Evolutionary conservation across 2,329 filamentous ascomycete species (phyloP).

Genomic region (Nemania diffusa): DNA sequence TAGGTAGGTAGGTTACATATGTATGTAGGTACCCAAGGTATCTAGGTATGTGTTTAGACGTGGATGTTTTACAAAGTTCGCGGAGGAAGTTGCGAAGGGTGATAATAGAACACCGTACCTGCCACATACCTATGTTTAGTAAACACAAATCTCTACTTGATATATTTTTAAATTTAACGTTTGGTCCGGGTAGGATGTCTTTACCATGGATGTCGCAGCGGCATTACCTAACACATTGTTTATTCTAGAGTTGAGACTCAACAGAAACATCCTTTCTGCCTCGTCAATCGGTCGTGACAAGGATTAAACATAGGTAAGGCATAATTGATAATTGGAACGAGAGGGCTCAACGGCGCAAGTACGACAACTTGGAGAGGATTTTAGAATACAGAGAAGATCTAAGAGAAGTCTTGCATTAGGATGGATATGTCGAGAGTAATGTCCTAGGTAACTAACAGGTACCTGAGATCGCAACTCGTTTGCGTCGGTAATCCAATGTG

Average conservation of each 20-base stretch:
- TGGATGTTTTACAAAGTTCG: background rate
- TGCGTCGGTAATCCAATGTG: background rate
- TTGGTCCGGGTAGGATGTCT: background rate
- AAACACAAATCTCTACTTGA: background rate
- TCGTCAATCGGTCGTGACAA: background rate
- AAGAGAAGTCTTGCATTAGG: background rate
- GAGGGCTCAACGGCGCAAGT: conserved; percentile 1
- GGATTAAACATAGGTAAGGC: conserved; percentile 7
- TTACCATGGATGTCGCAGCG: conserved; percentile 13
- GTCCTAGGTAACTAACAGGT: background rate
- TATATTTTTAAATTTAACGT: background rate
- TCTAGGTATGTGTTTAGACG: background rate
- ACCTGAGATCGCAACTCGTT: background rate
- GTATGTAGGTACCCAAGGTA: background rate
- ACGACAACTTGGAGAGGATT: background rate
- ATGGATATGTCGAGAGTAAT: background rate
- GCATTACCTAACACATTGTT: conserved; percentile 1
- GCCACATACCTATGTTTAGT: background rate
- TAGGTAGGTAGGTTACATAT: background rate
- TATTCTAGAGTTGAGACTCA: conserved; percentile 5
- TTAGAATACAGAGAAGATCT: background rate
- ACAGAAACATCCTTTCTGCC: conserved; percentile 8
- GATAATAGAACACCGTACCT: background rate
- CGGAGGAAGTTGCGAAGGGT: background rate
- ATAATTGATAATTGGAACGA: conserved; percentile 23